phyloP scores from a whole-genome alignment of 1,284 basidiomycete species.

The Pyrrhoderma lamaoense region DNA sequence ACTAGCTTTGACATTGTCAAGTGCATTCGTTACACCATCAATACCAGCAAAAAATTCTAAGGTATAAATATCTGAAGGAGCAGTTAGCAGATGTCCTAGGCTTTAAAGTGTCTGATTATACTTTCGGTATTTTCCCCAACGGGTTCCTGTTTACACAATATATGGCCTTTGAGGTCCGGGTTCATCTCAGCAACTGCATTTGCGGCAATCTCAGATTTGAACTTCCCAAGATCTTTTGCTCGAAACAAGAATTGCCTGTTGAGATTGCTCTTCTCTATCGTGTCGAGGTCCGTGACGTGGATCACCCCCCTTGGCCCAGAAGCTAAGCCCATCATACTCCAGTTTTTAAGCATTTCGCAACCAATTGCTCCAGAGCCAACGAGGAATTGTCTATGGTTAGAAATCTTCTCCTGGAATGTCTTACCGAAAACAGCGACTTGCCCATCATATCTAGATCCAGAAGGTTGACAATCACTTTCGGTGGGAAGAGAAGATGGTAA shows the following conservation, averaged over 20 bases:
- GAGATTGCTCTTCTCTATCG: conserved; percentile 98
- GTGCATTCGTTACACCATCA: conserved; percentile 98
- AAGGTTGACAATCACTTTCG: conserved; percentile 83
- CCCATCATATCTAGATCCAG: conserved; percentile 83
- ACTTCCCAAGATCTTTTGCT: conserved; percentile 93
- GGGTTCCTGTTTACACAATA: conserved; percentile 85
- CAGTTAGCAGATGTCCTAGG: not conserved
- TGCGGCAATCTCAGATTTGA: conserved; percentile 96
- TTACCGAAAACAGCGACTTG: conserved; percentile 97
- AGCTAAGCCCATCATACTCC: conserved; percentile 98
- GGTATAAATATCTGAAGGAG: conserved; percentile 70
- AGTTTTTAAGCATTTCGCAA: conserved; percentile 99
- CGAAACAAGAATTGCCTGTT: conserved; percentile 99
- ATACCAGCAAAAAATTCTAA: conserved; percentile 85
- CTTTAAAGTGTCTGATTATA: conserved; percentile 7
- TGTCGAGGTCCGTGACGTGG: conserved; percentile 96
- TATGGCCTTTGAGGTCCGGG: conserved; percentile 84
- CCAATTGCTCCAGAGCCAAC: conserved; percentile 98
- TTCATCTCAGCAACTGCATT: conserved; percentile 96
- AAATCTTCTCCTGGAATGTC: conserved; percentile 89
- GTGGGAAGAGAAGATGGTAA: conserved; percentile 70
- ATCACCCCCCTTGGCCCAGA: conserved; percentile 78
- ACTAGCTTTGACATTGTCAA: conserved; percentile 97
- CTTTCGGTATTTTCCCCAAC: conserved; percentile 93
- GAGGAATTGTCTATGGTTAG: conserved; percentile 89